phyloP scores from a whole-genome alignment of 2,329 filamentous ascomycete species.

The Hymenoscyphus linearis region DNA sequence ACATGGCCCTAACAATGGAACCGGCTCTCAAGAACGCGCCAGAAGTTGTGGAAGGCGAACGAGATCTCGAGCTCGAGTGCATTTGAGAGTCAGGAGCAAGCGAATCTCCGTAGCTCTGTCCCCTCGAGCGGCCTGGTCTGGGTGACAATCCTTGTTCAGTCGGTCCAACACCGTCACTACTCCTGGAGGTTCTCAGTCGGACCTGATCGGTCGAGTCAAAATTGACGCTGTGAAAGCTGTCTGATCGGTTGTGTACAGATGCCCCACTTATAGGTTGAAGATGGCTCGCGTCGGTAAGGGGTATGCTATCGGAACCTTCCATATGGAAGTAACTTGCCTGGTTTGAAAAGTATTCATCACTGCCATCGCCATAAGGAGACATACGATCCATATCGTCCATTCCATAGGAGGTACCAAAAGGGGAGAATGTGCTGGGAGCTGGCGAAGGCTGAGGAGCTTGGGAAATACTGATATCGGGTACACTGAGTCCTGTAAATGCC shows the following conservation, averaged over 20 bases:
- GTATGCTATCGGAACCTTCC: conserved; percentile 51
- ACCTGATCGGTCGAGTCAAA: conserved; percentile 39
- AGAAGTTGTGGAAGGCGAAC: conserved; percentile 59
- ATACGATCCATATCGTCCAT: conserved; percentile 22
- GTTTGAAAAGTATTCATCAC: conserved; percentile 14
- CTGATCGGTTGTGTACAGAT: conserved; percentile 39
- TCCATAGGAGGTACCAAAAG: conserved; percentile 24
- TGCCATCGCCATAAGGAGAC: conserved; percentile 25
- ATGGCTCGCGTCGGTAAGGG: conserved; percentile 51
- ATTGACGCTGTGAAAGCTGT: conserved; percentile 47
- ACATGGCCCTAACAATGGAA: conserved; percentile 80
- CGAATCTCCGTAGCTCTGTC: conserved; percentile 52
- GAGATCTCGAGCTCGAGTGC: conserved; percentile 33
- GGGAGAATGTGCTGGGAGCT: conserved; percentile 13
- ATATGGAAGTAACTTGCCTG: conserved; percentile 32
- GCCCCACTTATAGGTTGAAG: conserved; percentile 52
- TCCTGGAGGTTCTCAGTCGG: conserved; percentile 38
- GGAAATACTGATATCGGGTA: conserved; percentile 31
- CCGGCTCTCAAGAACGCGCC: conserved; percentile 64
- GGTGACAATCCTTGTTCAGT: conserved; percentile 51
- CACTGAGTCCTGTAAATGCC: conserved; percentile 32
- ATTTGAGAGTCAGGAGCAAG: conserved; percentile 45
- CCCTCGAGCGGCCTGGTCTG: conserved; percentile 38
- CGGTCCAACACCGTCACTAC: conserved; percentile 55
- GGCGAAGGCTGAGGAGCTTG: conserved; percentile 25